Evolutionary conservation across 176 grass and related monocot species (phyloP).

Genomic region (Oryza glaberrima): DNA sequence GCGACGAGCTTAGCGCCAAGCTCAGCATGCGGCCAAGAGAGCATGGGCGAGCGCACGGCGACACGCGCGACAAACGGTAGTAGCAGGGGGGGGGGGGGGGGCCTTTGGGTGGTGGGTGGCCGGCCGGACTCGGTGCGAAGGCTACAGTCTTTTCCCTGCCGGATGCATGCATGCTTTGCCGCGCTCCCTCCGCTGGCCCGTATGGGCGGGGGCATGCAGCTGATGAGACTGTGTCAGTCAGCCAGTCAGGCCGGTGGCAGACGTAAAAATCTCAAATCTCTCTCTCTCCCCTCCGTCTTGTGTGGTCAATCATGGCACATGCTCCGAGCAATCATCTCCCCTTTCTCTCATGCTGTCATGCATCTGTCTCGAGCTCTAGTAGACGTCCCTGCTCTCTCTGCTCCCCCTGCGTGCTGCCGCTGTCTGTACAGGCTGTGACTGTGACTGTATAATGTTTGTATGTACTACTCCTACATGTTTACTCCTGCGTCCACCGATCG

Average conservation of each 20-base stretch:
- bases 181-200: neutral
- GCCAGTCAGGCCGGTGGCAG: neutral
- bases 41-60: neutral
- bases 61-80: constrained; percentile 20
- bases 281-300: neutral
- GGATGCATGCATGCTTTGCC: neutral
- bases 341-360: neutral
- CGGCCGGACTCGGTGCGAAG: constrained; percentile 4
- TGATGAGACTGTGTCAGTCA: neutral
- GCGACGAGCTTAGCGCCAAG: neutral
- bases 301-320: constrained; percentile 46
- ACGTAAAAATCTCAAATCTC: neutral
- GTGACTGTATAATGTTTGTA: neutral
- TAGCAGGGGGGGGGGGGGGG: neutral
- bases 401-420: neutral
- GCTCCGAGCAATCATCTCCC: constrained; percentile 35
- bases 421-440: constrained; percentile 1
- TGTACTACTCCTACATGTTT: neutral
- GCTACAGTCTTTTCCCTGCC: constrained; percentile 18
- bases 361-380: neutral
- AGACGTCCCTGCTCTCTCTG: neutral
- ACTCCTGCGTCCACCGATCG: neutral
- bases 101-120: neutral
- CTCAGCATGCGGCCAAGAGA: neutral
- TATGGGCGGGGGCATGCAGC: constrained; percentile 26